Evolutionary conservation across 1,284 basidiomycete species (phyloP).

Genomic region (Baeospora myosura): DNA sequence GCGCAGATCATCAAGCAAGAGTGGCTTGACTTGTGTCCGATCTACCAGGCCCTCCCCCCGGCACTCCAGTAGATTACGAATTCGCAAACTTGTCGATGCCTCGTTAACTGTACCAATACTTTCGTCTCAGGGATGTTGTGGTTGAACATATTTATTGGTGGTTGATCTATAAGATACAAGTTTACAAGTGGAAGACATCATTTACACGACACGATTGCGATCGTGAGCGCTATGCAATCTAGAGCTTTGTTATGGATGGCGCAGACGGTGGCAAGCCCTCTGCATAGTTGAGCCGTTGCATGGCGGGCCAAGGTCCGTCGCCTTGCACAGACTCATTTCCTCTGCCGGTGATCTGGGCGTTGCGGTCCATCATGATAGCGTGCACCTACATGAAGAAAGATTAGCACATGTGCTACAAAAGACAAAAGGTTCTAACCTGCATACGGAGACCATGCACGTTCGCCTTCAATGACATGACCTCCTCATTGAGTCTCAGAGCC

Average conservation of each 20-base stretch:
- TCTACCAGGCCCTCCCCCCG: conserved; percentile 9
- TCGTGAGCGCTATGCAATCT: too few species aligned
- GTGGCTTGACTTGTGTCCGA: conserved; percentile 10
- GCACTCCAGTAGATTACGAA: conserved; percentile 9
- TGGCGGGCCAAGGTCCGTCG: background rate
- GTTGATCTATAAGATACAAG: too few species aligned
- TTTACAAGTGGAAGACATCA: too few species aligned
- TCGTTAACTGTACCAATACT: too few species aligned
- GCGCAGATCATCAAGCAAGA: conserved; percentile 10
- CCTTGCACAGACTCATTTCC: background rate
- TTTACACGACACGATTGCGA: too few species aligned
- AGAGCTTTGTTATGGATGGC: too few species aligned
- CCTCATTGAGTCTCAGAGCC: conserved; percentile 65
- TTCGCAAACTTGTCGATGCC: too few species aligned
- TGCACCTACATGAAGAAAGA: conserved; percentile 36
- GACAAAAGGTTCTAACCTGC: conserved; percentile 44
- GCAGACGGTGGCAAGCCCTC: too few species aligned
- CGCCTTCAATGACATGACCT: conserved; percentile 65
- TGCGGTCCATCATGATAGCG: conserved; percentile 61
- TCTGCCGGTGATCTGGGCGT: conserved; percentile 41
- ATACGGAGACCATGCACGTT: conserved; percentile 74
- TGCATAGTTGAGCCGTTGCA: too few species aligned
- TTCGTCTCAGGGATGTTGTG: too few species aligned
- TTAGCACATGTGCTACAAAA: background rate
- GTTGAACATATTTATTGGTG: too few species aligned